Percentiles rank a stretch among this genome's conserved stretches.
phyloP scores from a whole-genome alignment of 2,329 filamentous ascomycete species.

The Catunica adiposa region DNA sequence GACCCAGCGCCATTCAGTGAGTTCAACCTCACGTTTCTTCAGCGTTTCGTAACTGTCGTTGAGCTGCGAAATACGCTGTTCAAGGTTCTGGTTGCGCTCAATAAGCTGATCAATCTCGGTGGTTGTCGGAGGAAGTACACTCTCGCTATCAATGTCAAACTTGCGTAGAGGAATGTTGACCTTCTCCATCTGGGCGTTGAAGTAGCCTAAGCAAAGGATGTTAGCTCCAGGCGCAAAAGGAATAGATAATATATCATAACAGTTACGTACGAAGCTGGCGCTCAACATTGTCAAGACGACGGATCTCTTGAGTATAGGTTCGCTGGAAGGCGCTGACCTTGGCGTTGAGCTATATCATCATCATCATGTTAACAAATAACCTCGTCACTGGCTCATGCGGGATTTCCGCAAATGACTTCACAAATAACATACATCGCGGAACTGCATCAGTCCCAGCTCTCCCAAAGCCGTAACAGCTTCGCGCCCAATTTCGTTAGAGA shows the following conservation, averaged over 20 bases:
- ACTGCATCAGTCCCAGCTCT: constrained; percentile 91
- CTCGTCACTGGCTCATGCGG: not conserved
- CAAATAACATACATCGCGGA: constrained; percentile 58
- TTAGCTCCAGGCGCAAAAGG: constrained; percentile 1
- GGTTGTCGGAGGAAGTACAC: constrained; percentile 72
- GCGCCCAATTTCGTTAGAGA: constrained; percentile 94
- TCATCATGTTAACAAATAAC: constrained; percentile 4
- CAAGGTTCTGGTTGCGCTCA: constrained; percentile 80
- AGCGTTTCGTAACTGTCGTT: constrained; percentile 98
- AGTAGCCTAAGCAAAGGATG: constrained; percentile 49
- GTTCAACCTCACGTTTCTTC: constrained; percentile 92
- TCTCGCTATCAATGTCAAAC: constrained; percentile 78
- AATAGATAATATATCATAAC: not conserved
- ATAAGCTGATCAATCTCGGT: constrained; percentile 92
- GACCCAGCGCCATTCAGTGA: constrained; percentile 98
- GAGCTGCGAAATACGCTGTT: constrained; percentile 76
- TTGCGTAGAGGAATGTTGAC: constrained; percentile 70
- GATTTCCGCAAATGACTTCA: not conserved
- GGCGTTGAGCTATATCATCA: constrained; percentile 57
- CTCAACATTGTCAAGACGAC: constrained; percentile 94
- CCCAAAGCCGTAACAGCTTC: constrained; percentile 94
- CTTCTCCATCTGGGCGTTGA: constrained; percentile 92
- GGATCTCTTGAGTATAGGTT: constrained; percentile 94
- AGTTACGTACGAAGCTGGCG: constrained; percentile 73
- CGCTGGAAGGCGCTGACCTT: constrained; percentile 89